Evolutionary conservation across 2,329 filamentous ascomycete genomes (phyloP).

Genomic region (Xylaria arbuscula): DNA sequence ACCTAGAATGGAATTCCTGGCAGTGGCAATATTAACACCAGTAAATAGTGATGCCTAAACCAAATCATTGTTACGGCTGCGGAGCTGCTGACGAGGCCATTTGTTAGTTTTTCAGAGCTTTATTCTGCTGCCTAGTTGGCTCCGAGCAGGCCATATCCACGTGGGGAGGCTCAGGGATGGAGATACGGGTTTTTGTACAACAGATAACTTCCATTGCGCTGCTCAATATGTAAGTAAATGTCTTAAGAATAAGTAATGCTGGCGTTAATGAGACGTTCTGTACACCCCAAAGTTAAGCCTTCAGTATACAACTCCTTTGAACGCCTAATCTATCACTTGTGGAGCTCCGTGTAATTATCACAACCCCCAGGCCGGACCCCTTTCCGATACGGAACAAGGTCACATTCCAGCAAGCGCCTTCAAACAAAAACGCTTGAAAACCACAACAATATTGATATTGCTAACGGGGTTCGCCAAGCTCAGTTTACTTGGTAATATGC

Average conservation of each 20-base stretch:
- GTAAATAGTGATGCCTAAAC: conserved; percentile 28
- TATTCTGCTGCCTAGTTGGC: conserved; percentile 21
- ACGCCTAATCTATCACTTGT: conserved; percentile 30
- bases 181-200: neutral
- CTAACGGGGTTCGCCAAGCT: neutral
- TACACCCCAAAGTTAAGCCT: conserved; percentile 16
- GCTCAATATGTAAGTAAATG: conserved; percentile 3
- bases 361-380: conserved; percentile 15
- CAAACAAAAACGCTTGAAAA: conserved; percentile 10
- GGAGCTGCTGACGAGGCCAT: conserved; percentile 18
- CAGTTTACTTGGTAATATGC: conserved; percentile 5
- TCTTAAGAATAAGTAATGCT: neutral
- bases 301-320: conserved; percentile 35
- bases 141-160: neutral
- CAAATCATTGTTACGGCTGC: neutral
- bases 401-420: conserved; percentile 18
- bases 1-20: neutral
- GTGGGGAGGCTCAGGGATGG: no score
- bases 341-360: conserved; percentile 16
- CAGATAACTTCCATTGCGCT: conserved; percentile 15
- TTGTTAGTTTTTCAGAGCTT: neutral
- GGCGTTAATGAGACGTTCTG: conserved; percentile 11
- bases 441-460: conserved; percentile 1
- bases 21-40: neutral
- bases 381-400: conserved; percentile 3